These are phyloP conservation scores for Geotrichum histeridarum DNA, from an alignment of 1,139 yeast genomes.

Conservation along the genomic window DNA sequence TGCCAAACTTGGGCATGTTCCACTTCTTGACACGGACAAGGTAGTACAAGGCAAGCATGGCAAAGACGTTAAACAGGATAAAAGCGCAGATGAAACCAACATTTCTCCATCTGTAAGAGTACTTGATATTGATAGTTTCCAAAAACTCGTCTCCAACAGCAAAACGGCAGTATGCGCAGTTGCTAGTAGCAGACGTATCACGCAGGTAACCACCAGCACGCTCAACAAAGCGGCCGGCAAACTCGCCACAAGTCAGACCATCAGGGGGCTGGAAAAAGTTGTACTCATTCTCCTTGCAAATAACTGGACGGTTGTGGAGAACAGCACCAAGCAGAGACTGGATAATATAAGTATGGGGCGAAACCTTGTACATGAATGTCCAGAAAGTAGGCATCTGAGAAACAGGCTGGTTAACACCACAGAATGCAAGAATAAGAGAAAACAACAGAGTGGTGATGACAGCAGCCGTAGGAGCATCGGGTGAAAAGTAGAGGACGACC, in stretches of 20 bases:
- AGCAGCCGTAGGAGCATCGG: slow-evolving; percentile 59
- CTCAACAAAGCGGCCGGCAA: slow-evolving; percentile 39
- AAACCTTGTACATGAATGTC: slow-evolving; percentile 59
- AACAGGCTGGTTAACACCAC: slow-evolving; percentile 61
- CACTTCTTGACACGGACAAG: slow-evolving; percentile 35
- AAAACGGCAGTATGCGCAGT: slow-evolving; percentile 56
- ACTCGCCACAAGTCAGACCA: slow-evolving; percentile 55
- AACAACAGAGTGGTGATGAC: slow-evolving; percentile 51
- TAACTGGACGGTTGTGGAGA: slow-evolving; percentile 51
- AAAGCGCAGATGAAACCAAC: slow-evolving; percentile 50
- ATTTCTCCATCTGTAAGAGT: slow-evolving; percentile 51
- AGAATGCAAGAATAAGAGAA: slow-evolving; percentile 50
- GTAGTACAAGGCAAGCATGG: slow-evolving; percentile 43
- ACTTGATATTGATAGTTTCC: slow-evolving; percentile 42
- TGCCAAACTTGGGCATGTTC: slow-evolving; percentile 36
- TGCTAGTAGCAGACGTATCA: slow-evolving; percentile 47
- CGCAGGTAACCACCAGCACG: slow-evolving; percentile 49
- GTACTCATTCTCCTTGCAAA: slow-evolving; percentile 49
- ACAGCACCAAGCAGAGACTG: slow-evolving; percentile 49
- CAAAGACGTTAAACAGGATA: slow-evolving; percentile 43
- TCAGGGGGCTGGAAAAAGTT: slow-evolving; percentile 51
- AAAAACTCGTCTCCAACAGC: slow-evolving; percentile 52
- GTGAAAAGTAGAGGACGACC: slow-evolving; percentile 52
- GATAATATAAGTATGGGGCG: slow-evolving; percentile 64
- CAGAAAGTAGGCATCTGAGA: slow-evolving; percentile 57